These are phyloP conservation scores for Alternaria solani DNA, from an alignment of 2,329 filamentous ascomycete genomes.

Conservation along the genomic window DNA sequence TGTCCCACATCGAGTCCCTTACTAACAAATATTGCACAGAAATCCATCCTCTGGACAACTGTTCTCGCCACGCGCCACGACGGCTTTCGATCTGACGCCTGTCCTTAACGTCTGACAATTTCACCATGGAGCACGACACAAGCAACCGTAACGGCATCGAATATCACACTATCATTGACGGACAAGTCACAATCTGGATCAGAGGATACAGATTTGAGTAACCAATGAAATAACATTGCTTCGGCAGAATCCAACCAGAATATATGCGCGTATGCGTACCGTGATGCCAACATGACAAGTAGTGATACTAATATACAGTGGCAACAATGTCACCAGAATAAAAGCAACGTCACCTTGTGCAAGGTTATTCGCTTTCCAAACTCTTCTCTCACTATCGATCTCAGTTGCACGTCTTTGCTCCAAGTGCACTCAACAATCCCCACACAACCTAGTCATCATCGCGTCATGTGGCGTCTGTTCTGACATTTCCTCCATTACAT, in stretches of 20 bases:
- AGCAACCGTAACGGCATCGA: conserved; percentile 2
- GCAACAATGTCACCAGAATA: background rate
- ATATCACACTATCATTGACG: background rate
- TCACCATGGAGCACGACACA: conserved; percentile 1
- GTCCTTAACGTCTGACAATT: conserved; percentile 7
- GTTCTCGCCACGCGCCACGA: background rate
- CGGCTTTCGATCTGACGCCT: conserved; percentile 7
- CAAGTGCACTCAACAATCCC: background rate
- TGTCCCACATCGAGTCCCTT: background rate
- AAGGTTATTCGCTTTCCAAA: background rate
- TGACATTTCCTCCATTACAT: background rate
- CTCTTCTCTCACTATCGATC: background rate
- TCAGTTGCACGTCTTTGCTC: background rate
- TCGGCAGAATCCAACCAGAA: background rate
- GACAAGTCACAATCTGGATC: background rate
- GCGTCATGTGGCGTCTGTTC: background rate
- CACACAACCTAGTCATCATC: background rate
- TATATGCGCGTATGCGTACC: background rate
- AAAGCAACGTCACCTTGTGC: background rate
- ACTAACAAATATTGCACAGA: background rate
- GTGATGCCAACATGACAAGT: background rate
- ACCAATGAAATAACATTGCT: background rate
- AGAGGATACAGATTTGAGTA: background rate
- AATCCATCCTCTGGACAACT: background rate
- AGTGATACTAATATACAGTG: background rate